Conservation (phyloP, 352 stramenopile genomes). For the Globisporangium apiculatum region DNA sequence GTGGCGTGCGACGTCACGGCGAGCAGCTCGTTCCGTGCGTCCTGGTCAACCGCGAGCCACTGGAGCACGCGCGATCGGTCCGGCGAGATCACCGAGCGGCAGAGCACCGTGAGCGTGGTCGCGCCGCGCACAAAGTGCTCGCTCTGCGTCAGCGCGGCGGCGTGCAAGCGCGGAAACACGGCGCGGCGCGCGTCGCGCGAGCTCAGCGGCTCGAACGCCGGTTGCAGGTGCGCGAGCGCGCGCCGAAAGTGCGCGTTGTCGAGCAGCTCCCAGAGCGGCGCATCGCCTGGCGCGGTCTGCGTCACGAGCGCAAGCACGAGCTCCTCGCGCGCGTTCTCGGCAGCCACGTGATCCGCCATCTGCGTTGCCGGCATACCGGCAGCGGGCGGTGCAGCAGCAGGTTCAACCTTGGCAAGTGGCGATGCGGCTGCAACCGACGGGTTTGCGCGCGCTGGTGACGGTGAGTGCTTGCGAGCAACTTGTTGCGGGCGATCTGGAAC, state of each 20-base stretch:
- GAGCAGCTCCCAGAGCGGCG: conserved; percentile 12
- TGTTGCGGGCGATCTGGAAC: too few relatives aligned
- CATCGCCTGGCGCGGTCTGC: background rate
- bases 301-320: conserved; percentile 23
- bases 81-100: background rate
- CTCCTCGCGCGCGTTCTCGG: conserved; percentile 16
- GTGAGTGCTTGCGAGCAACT: background rate
- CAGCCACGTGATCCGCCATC: background rate
- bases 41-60: conserved; percentile 25
- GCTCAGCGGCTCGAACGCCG: conserved; percentile 11
- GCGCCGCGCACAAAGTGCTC: conserved; percentile 12
- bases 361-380: too few relatives aligned
- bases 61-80: conserved; percentile 8
- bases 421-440: background rate
- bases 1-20: conserved; percentile 3
- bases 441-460: background rate
- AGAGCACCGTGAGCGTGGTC: conserved; percentile 15
- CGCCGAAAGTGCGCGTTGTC: conserved; percentile 20
- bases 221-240: conserved; percentile 14
- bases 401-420: background rate
- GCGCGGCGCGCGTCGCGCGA: conserved; percentile 2
- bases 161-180: conserved; percentile 16
- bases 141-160: conserved; percentile 6
- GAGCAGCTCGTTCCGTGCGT: conserved; percentile 19
- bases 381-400: too few relatives aligned